These are phyloP conservation scores for Smallanthus sonchifolius DNA, from an alignment of 129 eudicot genomes.

Conservation along the genomic window DNA sequence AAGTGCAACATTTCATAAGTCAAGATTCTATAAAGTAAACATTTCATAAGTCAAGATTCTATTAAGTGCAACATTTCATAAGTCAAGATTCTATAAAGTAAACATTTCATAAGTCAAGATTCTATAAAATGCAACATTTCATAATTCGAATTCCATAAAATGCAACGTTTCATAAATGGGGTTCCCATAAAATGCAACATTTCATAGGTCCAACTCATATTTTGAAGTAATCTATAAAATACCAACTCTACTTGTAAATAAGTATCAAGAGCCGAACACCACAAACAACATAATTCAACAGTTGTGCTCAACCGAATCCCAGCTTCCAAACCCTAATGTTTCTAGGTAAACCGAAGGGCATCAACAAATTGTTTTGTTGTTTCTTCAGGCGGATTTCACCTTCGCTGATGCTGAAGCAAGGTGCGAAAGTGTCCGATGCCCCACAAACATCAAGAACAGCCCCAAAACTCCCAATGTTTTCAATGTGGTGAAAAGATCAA, in stretches of 20 bases:
- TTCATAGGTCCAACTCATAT: not conserved
- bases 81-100: not conserved
- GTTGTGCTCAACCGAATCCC: not conserved
- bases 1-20: not conserved
- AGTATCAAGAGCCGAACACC: not conserved
- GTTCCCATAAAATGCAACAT: not conserved
- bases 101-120: not conserved
- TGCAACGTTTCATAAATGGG: not conserved
- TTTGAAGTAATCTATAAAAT: not conserved
- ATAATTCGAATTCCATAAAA: no score
- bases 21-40: not conserved
- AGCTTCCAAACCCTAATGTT: slow-evolving; percentile 2
- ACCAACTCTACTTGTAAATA: slow-evolving; percentile 1
- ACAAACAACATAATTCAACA: not conserved
- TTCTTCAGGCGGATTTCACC: slow-evolving; percentile 65
- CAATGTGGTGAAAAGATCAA: slow-evolving; percentile 86
- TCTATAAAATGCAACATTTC: not conserved
- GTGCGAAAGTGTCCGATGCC: slow-evolving; percentile 74
- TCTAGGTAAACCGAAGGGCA: not conserved
- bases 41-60: not conserved
- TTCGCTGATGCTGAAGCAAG: slow-evolving; percentile 78
- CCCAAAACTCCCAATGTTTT: slow-evolving; percentile 73
- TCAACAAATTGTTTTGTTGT: not conserved
- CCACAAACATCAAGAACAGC: slow-evolving; percentile 82
- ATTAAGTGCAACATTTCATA: not conserved